A percentile compares a stretch with the other conserved stretches of the same genome.
These are phyloP conservation scores for Calocybe gangraenosa DNA, from an alignment of 768 basidiomycete genomes.

Conservation along the genomic window DNA sequence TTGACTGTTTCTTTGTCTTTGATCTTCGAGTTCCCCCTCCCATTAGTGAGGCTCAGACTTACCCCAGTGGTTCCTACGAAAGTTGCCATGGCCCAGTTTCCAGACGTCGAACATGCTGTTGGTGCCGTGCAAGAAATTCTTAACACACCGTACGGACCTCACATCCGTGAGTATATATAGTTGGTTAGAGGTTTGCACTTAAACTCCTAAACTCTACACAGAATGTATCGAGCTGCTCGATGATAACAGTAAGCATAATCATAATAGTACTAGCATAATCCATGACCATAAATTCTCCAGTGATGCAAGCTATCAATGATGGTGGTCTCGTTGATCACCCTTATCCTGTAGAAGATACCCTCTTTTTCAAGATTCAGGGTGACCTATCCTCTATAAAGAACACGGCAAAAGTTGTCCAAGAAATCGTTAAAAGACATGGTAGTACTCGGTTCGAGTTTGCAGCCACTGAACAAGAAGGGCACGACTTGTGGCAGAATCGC, in stretches of 20 bases:
- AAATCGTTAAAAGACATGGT: slow-evolving; percentile 63
- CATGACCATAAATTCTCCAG: slow-evolving; percentile 25
- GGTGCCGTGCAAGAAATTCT: slow-evolving; percentile 80
- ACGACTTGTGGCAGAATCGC: slow-evolving; percentile 77
- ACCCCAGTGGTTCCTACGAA: slow-evolving; percentile 78
- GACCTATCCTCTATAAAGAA: slow-evolving; percentile 53
- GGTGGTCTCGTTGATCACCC: slow-evolving; percentile 56
- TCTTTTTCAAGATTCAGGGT: slow-evolving; percentile 93
- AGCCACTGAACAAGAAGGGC: slow-evolving; percentile 68
- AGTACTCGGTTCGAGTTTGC: slow-evolving; percentile 71
- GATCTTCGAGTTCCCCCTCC: slow-evolving; percentile 2
- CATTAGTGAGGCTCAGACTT: slow-evolving; percentile 72
- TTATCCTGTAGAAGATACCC: slow-evolving; percentile 70
- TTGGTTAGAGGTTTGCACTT: not conserved
- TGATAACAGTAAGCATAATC: slow-evolving; percentile 48
- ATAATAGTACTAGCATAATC: not conserved
- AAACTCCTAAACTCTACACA: slow-evolving; percentile 19
- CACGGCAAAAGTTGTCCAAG: slow-evolving; percentile 54
- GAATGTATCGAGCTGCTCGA: slow-evolving; percentile 91
- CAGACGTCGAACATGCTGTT: slow-evolving; percentile 71
- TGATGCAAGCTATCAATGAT: slow-evolving; percentile 75
- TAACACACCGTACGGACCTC: slow-evolving; percentile 59
- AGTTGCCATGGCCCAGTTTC: slow-evolving; percentile 88
- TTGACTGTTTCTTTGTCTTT: not conserved
- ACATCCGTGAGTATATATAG: slow-evolving; percentile 54